A percentile compares a stretch with the other conserved stretches of the same genome.
Evolutionary conservation across 2,329 filamentous ascomycete species (phyloP).

Genomic region (Alternaria burnsii): DNA sequence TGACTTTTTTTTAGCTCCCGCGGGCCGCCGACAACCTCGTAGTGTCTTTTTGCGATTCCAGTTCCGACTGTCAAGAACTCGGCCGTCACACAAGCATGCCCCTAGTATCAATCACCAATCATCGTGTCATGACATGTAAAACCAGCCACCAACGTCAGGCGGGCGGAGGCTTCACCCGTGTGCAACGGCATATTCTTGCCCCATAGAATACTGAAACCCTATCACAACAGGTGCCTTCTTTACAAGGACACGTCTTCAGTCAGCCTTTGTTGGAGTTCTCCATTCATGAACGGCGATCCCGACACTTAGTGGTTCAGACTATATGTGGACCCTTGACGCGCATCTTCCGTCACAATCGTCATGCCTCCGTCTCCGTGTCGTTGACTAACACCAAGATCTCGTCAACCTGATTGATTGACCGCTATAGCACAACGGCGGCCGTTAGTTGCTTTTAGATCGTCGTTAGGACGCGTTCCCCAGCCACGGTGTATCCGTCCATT

Average conservation of each 20-base stretch:
- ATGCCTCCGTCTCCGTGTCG: background rate
- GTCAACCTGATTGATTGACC: background rate
- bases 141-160: conserved; percentile 8
- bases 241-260: background rate
- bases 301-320: conserved; percentile 1
- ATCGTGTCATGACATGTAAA: background rate
- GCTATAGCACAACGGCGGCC: background rate
- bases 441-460: conserved; percentile 1
- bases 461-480: background rate
- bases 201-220: background rate
- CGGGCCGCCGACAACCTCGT: background rate
- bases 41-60: background rate
- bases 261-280: background rate
- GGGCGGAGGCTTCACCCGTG: background rate
- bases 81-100: background rate
- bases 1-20: conserved; percentile 3
- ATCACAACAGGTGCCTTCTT: background rate
- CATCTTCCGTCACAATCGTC: conserved; percentile 15
- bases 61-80: background rate
- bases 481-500: background rate
- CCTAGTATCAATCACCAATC: background rate
- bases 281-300: background rate
- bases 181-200: background rate
- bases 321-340: conserved; percentile 9
- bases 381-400: background rate